Base-by-base conservation (phyloP, 108 stramenopile genomes). In the Asterionellopsis glacialis region DNA sequence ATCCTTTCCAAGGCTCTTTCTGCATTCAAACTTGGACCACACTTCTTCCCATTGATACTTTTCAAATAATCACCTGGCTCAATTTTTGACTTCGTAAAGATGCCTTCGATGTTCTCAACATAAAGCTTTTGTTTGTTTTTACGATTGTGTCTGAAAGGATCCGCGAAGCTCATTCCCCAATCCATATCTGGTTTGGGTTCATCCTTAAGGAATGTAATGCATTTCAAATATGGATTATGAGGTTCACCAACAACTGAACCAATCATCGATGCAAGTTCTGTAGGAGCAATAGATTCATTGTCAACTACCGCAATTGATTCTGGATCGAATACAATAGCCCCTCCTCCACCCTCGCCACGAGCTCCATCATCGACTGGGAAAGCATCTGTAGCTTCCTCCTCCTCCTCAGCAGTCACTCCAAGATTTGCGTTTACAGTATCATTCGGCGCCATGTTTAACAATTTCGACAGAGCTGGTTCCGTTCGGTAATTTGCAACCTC, bases 251-350 rank as follows among this genome's bases (percentile, higher is more conserved):
- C 61, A 10, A 63, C 65, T 12, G 73, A 71, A 0, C 77, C 77
- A 18, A 74, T 69, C 39, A 45, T 61, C 23, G 68, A 51, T 7
- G 77, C 77, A 24, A 79, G 52, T 12, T 49, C 62, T 0, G 73
- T 76, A 9, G 75, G 51, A 14, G 51, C 64, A 6, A 69, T 61
- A 14, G 68, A 69, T 33, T 7, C 33, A 33, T 33, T 7, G 33
- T 33, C 33, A 33, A 33, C 33, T 2, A 33, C 7, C 7, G 33
- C 33, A 5, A 33, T 5, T 33, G 33, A 33, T 33, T 33, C 33
- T 2, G 5, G 33, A 7, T 33, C 33, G 33, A 33, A 33, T 33
- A 33, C 33, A 5, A 33, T 33, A 33, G 33, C 7, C 5, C 7
- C 33, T 33, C 7, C 33, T 2, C 33, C 33, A 33, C 33, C 33